Base-by-base conservation (phyloP, 345 rosid species). In the Citrus maxima region DNA sequence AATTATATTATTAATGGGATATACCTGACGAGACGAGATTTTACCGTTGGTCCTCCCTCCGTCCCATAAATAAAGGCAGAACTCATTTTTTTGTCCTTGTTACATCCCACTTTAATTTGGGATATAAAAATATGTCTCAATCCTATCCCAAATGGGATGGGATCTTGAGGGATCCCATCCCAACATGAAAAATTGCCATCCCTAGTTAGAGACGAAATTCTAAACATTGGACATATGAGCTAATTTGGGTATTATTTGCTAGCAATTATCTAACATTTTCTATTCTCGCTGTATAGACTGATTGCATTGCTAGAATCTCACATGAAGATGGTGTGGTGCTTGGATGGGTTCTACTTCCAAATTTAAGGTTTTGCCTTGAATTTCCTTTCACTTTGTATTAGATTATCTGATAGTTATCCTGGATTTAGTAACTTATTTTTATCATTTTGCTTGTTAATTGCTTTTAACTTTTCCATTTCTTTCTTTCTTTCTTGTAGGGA, bases 281-380 rank as follows among this genome's bases (percentile, higher is more conserved):
- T 2, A 30, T 79, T 67, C 46, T 81, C 37, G 19, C 70, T 54
- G 7, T 85, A 80, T 85, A 96, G 99, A 88, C 94, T 67, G 97
- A 94, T 77, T 94, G 99, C 85, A 91, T 96, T 82, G 99, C 91
- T 34, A 92, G 98, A 88, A 91, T 94, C 77, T 96, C 99, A 55
- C 88, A 78, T 13, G 76, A 84, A 72, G 90, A 89, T 55, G 98
- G 98, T 58, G 67, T 78, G 1, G 81, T 96, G 51, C 86, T 85
- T 62, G 97, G 98, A 65, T 96, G 98, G 99, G 87, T 96, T 80
- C 84, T 96, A 28, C 99, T 94, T 79, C 89, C 84, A 14, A 71
- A 82, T 37, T 83, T 96, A 86, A 93, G 99, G 99, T 94, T 62
- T 61, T 38, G 7, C 32, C 42, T 80, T 34, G 46, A 25, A 24